Percentiles rank a stretch among this genome's conserved stretches.
These are phyloP conservation scores for Citrullus amarus DNA, from an alignment of 306 rosid genomes.

Conservation along the genomic window DNA sequence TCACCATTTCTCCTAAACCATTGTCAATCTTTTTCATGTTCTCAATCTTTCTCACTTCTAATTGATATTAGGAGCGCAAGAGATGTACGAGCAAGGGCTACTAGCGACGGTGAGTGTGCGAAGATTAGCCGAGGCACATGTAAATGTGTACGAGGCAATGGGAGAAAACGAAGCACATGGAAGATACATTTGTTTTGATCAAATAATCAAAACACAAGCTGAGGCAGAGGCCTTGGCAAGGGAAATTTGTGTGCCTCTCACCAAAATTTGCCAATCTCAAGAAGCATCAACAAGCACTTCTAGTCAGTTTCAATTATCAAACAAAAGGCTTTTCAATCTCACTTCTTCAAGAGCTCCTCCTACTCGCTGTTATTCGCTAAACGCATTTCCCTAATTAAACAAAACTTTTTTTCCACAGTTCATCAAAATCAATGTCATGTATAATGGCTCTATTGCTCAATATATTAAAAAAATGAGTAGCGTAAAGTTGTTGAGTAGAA, in stretches of 20 bases:
- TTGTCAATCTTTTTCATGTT: background rate
- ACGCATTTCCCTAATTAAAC: background rate
- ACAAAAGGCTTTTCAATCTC: conserved; percentile 38
- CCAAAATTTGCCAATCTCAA: conserved; percentile 26
- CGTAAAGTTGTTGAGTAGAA: background rate
- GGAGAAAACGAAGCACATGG: conserved; percentile 36
- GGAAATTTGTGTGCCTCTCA: conserved; percentile 21
- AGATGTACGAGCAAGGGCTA: conserved; percentile 49
- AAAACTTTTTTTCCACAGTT: background rate
- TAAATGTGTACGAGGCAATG: conserved; percentile 47
- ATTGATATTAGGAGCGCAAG: conserved; percentile 39
- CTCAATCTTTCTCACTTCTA: background rate
- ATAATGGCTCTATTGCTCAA: background rate
- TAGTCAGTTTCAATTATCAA: conserved; percentile 33
- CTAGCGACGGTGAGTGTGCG: conserved; percentile 51
- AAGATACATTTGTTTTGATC: conserved; percentile 68
- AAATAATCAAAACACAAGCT: conserved; percentile 19
- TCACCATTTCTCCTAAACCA: too few species aligned
- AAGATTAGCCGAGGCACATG: conserved; percentile 61
- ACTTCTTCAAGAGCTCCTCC: conserved; percentile 29
- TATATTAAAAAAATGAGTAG: too few species aligned
- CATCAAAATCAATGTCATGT: background rate
- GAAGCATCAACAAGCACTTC: background rate
- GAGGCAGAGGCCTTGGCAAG: conserved; percentile 53
- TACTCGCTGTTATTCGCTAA: conserved; percentile 23